phyloP scores from a whole-genome alignment of 805 yeast species.

The Saccharomycopsis babjevae region DNA sequence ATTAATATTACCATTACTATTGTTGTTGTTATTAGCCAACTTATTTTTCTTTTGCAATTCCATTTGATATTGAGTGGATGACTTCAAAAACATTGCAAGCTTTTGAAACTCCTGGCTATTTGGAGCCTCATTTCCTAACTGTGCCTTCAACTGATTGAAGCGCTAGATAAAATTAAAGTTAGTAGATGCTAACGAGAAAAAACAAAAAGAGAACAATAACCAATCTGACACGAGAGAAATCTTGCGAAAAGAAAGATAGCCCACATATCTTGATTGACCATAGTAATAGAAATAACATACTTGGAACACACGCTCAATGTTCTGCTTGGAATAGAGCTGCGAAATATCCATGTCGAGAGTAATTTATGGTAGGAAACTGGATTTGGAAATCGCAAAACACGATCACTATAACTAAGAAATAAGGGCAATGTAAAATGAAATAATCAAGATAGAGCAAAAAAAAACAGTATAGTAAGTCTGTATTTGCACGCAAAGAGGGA shows the following conservation, averaged over 20 bases:
- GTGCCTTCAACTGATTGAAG: conserved; percentile 7
- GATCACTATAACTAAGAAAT: too few relatives aligned
- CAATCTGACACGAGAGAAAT: neutral
- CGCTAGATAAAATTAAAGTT: conserved; percentile 4
- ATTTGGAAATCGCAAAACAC: too few relatives aligned
- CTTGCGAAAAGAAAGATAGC: neutral
- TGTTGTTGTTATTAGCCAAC: neutral
- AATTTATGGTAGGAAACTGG: neutral
- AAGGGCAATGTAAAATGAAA: too few relatives aligned
- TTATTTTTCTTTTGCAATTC: conserved; percentile 7
- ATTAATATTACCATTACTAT: neutral
- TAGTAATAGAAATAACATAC: neutral
- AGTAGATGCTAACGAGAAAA: neutral
- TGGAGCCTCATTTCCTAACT: conserved; percentile 11
- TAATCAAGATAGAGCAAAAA: too few relatives aligned
- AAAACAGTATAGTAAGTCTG: too few relatives aligned
- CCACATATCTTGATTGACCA: neutral
- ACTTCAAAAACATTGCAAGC: conserved; percentile 7
- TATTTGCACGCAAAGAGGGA: too few relatives aligned
- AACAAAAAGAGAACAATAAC: neutral
- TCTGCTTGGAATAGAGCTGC: conserved; percentile 9
- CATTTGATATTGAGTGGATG: conserved; percentile 11
- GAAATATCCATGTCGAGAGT: conserved; percentile 3
- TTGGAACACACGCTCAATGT: conserved; percentile 9
- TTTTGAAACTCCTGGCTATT: conserved; percentile 11